Percentiles rank a stretch among this genome's conserved stretches.
phyloP scores from a whole-genome alignment of 768 basidiomycete species.

The Kwoniella sp. region DNA sequence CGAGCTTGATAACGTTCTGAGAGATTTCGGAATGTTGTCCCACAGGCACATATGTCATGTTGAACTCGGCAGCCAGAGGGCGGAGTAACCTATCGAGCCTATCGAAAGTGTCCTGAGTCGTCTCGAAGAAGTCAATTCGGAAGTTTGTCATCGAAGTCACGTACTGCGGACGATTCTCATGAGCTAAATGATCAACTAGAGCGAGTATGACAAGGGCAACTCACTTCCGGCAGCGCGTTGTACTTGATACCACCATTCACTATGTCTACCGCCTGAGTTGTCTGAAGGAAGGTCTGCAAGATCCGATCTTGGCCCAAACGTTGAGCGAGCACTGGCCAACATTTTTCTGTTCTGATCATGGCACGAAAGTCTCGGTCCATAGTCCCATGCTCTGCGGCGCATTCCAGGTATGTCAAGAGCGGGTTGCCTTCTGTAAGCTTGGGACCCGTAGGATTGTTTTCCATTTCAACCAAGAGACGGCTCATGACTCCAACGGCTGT shows the following conservation, averaged over 20 bases:
- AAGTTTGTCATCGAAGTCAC: background rate
- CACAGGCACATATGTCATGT: too few relatives aligned
- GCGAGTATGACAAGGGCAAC: background rate
- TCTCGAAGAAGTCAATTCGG: background rate
- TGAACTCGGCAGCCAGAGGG: too few relatives aligned
- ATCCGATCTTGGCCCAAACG: background rate
- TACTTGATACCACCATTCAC: slow-evolving; percentile 5
- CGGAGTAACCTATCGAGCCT: too few relatives aligned
- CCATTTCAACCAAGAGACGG: background rate
- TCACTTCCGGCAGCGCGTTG: slow-evolving; percentile 7
- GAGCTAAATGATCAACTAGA: too few relatives aligned
- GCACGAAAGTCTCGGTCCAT: too few relatives aligned
- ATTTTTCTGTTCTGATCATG: background rate
- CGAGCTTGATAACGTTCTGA: too few relatives aligned
- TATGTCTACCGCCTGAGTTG: slow-evolving; percentile 7
- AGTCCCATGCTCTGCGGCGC: background rate
- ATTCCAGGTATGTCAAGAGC: background rate
- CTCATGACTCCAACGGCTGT: background rate
- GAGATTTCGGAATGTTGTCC: too few relatives aligned
- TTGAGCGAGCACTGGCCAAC: background rate
- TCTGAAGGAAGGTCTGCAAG: background rate
- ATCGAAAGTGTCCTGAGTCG: background rate
- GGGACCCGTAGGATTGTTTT: background rate
- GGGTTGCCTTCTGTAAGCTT: background rate
- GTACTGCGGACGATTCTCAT: background rate